These are phyloP conservation scores for Penicillium olsonii DNA, from an alignment of 2,329 filamentous ascomycete species.

Conservation along the genomic window DNA sequence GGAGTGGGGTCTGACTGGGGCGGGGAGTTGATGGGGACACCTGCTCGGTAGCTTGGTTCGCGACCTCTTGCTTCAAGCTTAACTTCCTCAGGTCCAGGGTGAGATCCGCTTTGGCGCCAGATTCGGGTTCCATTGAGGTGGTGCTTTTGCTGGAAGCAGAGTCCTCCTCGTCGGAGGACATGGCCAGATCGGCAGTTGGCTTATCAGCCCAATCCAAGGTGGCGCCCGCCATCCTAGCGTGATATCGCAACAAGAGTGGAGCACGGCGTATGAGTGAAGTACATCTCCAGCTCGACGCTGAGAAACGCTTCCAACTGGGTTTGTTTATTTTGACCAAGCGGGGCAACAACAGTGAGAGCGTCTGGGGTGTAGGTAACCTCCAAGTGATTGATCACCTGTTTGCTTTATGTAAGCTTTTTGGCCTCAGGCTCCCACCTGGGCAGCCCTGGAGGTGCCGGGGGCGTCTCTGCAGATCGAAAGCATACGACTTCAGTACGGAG, in stretches of 20 bases:
- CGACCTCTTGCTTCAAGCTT: conserved; percentile 9
- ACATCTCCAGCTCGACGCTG: conserved; percentile 6
- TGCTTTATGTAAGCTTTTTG: too few relatives aligned
- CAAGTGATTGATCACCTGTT: too few relatives aligned
- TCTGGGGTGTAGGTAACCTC: conserved; percentile 8
- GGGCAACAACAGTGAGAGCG: neutral
- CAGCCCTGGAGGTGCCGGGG: too few relatives aligned
- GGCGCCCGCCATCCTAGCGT: conserved; percentile 27
- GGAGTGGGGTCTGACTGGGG: conserved; percentile 1
- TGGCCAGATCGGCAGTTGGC: conserved; percentile 23
- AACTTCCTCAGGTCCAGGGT: conserved; percentile 13
- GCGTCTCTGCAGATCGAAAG: too few relatives aligned
- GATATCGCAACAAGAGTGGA: neutral
- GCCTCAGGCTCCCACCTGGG: too few relatives aligned
- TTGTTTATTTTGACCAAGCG: conserved; percentile 1
- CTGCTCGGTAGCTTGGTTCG: conserved; percentile 10
- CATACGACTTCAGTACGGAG: too few relatives aligned
- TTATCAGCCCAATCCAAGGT: conserved; percentile 27
- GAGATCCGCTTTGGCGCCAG: conserved; percentile 4
- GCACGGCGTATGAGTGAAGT: neutral
- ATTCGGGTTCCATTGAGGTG: conserved; percentile 20
- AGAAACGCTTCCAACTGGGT: neutral
- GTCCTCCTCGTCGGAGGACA: conserved; percentile 34
- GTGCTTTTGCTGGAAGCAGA: conserved; percentile 31
- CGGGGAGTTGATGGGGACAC: conserved; percentile 13